Conservation (phyloP, 305 asterid species). For the Fraxinus baroniana region DNA sequence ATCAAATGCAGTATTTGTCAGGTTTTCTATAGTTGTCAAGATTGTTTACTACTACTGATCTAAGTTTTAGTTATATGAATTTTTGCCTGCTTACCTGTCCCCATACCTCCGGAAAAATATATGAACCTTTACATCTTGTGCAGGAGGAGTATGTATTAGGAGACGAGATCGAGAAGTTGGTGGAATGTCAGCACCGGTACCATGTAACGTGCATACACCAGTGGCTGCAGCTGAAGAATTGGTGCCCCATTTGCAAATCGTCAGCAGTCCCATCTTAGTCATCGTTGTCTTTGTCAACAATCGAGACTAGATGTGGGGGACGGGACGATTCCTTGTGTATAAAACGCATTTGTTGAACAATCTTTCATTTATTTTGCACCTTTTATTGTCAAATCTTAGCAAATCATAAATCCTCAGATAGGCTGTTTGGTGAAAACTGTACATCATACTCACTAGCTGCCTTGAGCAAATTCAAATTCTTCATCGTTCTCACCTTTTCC, state of each 20-base stretch:
- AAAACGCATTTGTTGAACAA: not conserved
- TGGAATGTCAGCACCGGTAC: constrained; percentile 67
- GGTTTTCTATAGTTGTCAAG: constrained; percentile 33
- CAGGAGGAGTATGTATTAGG: constrained; percentile 77
- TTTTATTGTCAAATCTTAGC: not conserved
- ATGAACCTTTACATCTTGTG: constrained; percentile 7
- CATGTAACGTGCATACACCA: constrained; percentile 58
- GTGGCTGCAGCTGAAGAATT: constrained; percentile 79
- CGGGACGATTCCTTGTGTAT: not conserved
- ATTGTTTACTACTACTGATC: not conserved
- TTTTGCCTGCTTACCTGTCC: not conserved
- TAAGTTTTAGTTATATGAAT: not conserved
- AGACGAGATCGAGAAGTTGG: constrained; percentile 69
- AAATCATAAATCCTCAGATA: not conserved
- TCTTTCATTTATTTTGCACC: not conserved
- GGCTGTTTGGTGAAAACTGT: constrained; percentile 1
- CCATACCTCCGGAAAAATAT: not conserved
- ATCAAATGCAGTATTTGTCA: constrained; percentile 83
- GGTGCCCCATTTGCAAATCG: constrained; percentile 95
- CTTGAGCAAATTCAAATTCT: not conserved
- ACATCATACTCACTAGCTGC: not conserved
- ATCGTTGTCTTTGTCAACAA: constrained; percentile 13
- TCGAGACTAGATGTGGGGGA: not conserved
- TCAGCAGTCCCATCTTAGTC: constrained; percentile 42
- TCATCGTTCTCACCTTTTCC: not conserved